Base-by-base conservation (phyloP, 148 eudicot species). In the Vaccinium darrowii region DNA sequence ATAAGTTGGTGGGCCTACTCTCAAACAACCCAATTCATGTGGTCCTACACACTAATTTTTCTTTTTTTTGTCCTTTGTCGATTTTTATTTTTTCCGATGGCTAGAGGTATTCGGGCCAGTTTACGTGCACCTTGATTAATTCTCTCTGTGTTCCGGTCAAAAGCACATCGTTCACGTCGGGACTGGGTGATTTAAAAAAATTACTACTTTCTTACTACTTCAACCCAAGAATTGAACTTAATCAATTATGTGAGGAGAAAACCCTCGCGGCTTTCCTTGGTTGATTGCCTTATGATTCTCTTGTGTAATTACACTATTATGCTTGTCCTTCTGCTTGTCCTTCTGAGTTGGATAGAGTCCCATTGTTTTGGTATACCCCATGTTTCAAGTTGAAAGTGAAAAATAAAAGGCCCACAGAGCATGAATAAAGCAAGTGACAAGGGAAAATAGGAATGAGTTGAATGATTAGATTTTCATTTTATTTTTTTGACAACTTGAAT, bases 1-100 rank as follows among this genome's bases (percentile, higher is more conserved):
- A 27, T 27, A 27, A 69, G 74, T 69, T 10, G 74, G 74, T 69
- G 74, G 74, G 43, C 43, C 74, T 13, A 69, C 74, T 27, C n/a
- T n/a, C 73, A 67, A 67, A 27, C 74, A 69, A 69, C 74, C 74
- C 25, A 69, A 27, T 69, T 19, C 21, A 62, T 62, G 69, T 62
- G 36, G 74, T 27, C 5, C 39, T 27, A 27, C 12, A 69, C 19
- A 25, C 39, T 4, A 4, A 39, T 8, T n/a, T 63, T 8, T 63
- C 0, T 60, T 2, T 23, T 2, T n/a, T 8, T 63, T 8, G n/a
- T 19, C 19, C 5, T 16, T 5, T 3, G 4, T 43, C 5, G 47
- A 1, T 43, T 43, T 43, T 43, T 43, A 43, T 4, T 43, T 43
- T 43, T 2, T 43, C 0, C 47, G 47, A 43, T 0, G 5, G 47